Conservation (phyloP, 106 monocot species). For the Phalaenopsis aphrodite region DNA sequence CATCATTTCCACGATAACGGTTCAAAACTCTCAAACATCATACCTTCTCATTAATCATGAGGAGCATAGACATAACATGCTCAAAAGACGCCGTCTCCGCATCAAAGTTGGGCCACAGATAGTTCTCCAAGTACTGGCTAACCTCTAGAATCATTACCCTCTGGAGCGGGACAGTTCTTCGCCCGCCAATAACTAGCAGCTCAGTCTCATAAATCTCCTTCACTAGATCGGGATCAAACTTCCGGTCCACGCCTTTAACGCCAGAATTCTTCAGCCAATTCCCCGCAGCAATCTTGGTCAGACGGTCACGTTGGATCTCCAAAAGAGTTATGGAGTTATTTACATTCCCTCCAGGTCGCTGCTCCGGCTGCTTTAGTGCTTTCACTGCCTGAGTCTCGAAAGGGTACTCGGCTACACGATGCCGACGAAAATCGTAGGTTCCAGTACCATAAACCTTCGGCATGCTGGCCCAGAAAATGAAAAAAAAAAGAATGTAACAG, state of each 20-base stretch:
- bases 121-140: constrained; percentile 97
- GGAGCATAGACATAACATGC: constrained; percentile 96
- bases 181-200: constrained; percentile 43
- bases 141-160: constrained; percentile 96
- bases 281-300: constrained; percentile 60
- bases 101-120: constrained; percentile 88
- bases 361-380: constrained; percentile 21
- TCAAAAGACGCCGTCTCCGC: constrained; percentile 66
- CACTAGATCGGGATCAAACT: constrained; percentile 71
- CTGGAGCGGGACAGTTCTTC: constrained; percentile 87
- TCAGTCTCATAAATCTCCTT: constrained; percentile 77
- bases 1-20: background rate
- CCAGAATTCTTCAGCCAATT: constrained; percentile 45
- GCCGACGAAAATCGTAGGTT: constrained; percentile 83
- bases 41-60: constrained; percentile 99
- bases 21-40: background rate
- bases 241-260: background rate
- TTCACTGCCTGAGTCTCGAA: constrained; percentile 1
- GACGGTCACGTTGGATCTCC: constrained; percentile 86
- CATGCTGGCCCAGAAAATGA: constrained; percentile 24
- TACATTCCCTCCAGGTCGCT: constrained; percentile 20
- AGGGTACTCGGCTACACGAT: constrained; percentile 86
- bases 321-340: constrained; percentile 62
- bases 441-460: constrained; percentile 94
- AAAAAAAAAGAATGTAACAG: background rate